phyloP scores from a whole-genome alignment of 140 eudicot genomes.

The Erigeron philadelphicus region DNA sequence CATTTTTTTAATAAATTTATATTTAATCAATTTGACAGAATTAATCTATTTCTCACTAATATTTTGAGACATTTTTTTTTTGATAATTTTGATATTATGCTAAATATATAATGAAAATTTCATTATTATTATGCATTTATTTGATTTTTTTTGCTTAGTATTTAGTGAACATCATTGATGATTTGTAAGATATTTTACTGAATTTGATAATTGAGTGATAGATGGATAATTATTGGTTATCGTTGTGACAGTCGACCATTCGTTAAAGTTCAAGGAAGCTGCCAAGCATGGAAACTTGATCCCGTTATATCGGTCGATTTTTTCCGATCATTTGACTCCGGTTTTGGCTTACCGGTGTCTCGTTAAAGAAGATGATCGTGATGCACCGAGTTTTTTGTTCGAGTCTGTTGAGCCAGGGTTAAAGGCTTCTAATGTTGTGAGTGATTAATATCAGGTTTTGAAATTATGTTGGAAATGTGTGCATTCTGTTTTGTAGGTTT shows the following conservation, averaged over 20 bases:
- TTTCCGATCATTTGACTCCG: slow-evolving; percentile 93
- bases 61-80: no score
- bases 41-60: no score
- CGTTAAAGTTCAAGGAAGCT: slow-evolving; percentile 76
- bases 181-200: background rate
- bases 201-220: slow-evolving; percentile 2
- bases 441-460: slow-evolving; percentile 15
- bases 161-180: background rate
- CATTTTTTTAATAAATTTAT: background rate
- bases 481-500: background rate
- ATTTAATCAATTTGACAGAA: no score
- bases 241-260: slow-evolving; percentile 56
- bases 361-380: slow-evolving; percentile 92
- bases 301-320: slow-evolving; percentile 69
- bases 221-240: slow-evolving; percentile 9
- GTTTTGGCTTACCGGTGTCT: slow-evolving; percentile 94
- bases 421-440: slow-evolving; percentile 67
- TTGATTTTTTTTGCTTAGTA: no score
- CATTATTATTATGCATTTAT: no score
- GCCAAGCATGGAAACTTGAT: slow-evolving; percentile 85
- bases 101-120: no score
- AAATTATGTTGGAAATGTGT: background rate
- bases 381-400: slow-evolving; percentile 93
- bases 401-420: slow-evolving; percentile 93
- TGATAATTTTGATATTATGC: no score